A percentile compares a stretch with the other conserved stretches of the same genome.
Evolutionary conservation across 2,329 filamentous ascomycete genomes (phyloP).

Genomic region (Botrytis sinoallii): DNA sequence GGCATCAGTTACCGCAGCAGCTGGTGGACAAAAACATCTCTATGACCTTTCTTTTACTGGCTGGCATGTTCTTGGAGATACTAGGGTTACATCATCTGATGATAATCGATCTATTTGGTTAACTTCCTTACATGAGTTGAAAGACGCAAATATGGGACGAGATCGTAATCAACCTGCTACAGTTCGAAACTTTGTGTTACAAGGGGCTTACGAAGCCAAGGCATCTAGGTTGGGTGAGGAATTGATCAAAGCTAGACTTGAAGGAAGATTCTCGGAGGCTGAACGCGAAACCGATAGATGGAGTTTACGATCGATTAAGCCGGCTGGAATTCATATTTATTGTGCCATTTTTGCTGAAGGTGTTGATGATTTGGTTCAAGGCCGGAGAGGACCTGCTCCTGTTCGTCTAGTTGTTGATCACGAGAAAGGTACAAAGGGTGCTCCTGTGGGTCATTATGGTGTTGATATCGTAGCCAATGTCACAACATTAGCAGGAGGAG

Average conservation of each 20-base stretch:
- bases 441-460: conserved; percentile 63
- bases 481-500: conserved; percentile 46
- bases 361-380: conserved; percentile 58
- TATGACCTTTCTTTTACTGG: conserved; percentile 75
- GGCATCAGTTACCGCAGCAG: conserved; percentile 61
- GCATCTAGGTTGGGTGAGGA: conserved; percentile 79
- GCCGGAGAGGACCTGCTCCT: conserved; percentile 63
- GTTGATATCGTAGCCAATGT: conserved; percentile 70
- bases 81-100: conserved; percentile 69
- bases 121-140: conserved; percentile 60
- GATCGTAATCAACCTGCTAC: conserved; percentile 52
- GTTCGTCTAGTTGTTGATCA: conserved; percentile 73
- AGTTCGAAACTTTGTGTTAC: conserved; percentile 67
- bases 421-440: conserved; percentile 62
- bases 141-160: conserved; percentile 49
- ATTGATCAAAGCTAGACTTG: conserved; percentile 78
- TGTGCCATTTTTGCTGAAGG: conserved; percentile 72
- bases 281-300: conserved; percentile 79
- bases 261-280: conserved; percentile 77
- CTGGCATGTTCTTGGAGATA: conserved; percentile 65
- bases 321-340: conserved; percentile 56
- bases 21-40: conserved; percentile 53
- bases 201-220: conserved; percentile 74
- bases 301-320: conserved; percentile 71
- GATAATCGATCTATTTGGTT: conserved; percentile 66